Conservation (phyloP, 202 grass and related monocot species). For the Elaeis oleifera region DNA sequence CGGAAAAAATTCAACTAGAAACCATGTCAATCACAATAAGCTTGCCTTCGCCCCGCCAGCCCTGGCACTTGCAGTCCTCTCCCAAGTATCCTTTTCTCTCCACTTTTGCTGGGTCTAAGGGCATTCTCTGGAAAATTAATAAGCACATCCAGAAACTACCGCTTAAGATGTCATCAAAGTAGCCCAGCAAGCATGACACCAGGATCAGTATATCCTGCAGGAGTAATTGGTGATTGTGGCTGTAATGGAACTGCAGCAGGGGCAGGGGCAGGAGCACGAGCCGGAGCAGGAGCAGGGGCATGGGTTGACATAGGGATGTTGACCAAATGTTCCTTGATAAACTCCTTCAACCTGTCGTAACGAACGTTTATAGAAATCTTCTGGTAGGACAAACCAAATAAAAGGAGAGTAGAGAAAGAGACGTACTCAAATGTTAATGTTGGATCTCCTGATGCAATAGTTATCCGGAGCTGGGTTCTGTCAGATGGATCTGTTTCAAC, state of each 20-base stretch:
- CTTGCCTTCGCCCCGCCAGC: conserved; percentile 23
- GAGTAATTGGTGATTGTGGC: conserved; percentile 40
- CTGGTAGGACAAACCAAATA: background rate
- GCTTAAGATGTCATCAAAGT: conserved; percentile 56
- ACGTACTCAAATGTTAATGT: conserved; percentile 85
- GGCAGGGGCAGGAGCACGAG: conserved; percentile 2
- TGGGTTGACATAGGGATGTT: conserved; percentile 45
- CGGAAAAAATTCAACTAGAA: conserved; percentile 16
- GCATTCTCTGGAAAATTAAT: conserved; percentile 36
- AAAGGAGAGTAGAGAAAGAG: background rate
- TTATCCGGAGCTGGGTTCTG: conserved; percentile 92
- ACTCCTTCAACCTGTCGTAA: conserved; percentile 76
- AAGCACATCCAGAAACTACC: conserved; percentile 26
- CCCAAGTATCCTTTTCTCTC: conserved; percentile 9
- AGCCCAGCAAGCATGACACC: conserved; percentile 85
- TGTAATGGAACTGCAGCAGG: conserved; percentile 28
- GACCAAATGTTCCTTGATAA: conserved; percentile 83
- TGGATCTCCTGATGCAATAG: conserved; percentile 85
- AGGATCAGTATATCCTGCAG: conserved; percentile 64
- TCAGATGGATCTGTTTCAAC: conserved; percentile 96
- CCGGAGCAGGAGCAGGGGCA: background rate
- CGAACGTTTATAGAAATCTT: background rate
- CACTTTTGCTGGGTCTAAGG: conserved; percentile 21
- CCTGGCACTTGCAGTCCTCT: conserved; percentile 23
- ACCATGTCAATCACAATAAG: background rate